These are phyloP conservation scores for Trichoderma arundinaceum DNA, from an alignment of 2,329 filamentous ascomycete genomes.

Conservation along the genomic window DNA sequence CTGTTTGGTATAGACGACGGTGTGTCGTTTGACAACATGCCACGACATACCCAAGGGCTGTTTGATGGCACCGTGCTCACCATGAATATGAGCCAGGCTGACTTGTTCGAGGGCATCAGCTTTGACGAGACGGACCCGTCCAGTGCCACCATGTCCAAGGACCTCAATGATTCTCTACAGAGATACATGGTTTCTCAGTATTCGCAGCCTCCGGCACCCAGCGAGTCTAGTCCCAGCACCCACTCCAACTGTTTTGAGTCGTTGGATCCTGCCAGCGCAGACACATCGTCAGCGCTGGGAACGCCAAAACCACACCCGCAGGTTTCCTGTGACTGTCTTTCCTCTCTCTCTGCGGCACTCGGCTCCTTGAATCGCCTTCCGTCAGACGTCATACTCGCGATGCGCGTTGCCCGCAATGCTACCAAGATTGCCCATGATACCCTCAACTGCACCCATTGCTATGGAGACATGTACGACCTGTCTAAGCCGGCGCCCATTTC, in stretches of 20 bases:
- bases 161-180: conserved; percentile 40
- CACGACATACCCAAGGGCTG: not conserved
- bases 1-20: conserved; percentile 31
- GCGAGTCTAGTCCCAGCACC: conserved; percentile 37
- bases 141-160: conserved; percentile 40
- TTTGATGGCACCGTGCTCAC: conserved; percentile 29
- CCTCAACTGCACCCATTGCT: conserved; percentile 58
- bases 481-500: conserved; percentile 51
- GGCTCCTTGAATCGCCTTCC: conserved; percentile 57
- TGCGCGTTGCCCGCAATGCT: conserved; percentile 55
- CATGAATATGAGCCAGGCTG: conserved; percentile 37
- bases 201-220: conserved; percentile 31
- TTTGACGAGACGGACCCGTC: conserved; percentile 43
- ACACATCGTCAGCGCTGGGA: not conserved
- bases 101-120: conserved; percentile 43
- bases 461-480: conserved; percentile 46
- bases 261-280: not conserved
- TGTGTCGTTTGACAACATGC: not conserved
- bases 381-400: conserved; percentile 51
- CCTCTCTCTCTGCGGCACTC: conserved; percentile 57
- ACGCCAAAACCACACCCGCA: conserved; percentile 39
- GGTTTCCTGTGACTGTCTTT: conserved; percentile 54
- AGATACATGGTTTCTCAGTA: conserved; percentile 38
- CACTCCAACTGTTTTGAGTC: conserved; percentile 32
- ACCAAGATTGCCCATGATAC: conserved; percentile 57